Conservation (phyloP, 2,329 filamentous ascomycete species). For the Zasmidium citrigriseum region DNA sequence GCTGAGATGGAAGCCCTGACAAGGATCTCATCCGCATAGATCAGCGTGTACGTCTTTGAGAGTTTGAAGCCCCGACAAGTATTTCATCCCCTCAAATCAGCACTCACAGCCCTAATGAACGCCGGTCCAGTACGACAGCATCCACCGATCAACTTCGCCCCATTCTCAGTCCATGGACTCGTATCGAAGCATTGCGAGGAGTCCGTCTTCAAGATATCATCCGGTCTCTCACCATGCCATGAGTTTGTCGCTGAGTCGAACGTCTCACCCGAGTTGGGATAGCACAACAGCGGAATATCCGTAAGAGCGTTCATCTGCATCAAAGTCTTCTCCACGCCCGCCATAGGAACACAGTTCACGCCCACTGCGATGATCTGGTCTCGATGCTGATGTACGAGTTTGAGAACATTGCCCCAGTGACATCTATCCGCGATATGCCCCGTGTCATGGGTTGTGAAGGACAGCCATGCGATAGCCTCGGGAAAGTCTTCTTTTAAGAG, state of each 20-base stretch:
- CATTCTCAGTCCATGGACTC: slow-evolving; percentile 34
- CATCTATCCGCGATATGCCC: slow-evolving; percentile 46
- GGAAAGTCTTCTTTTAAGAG: slow-evolving; percentile 43
- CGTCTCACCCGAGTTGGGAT: slow-evolving; percentile 51
- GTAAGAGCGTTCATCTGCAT: slow-evolving; percentile 34
- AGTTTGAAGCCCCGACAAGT: background rate
- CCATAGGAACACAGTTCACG: slow-evolving; percentile 47
- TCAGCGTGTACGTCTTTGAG: background rate
- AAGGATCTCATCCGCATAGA: no score
- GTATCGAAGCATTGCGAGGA: slow-evolving; percentile 4
- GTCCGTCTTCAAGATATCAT: slow-evolving; percentile 23
- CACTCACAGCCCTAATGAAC: slow-evolving; percentile 16
- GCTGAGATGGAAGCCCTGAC: no score
- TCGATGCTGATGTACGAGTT: slow-evolving; percentile 29
- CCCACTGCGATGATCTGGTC: slow-evolving; percentile 45
- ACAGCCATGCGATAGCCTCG: slow-evolving; percentile 41
- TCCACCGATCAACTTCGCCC: slow-evolving; percentile 48
- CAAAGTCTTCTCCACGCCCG: slow-evolving; percentile 37
- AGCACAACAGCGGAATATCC: slow-evolving; percentile 37
- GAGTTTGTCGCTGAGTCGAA: slow-evolving; percentile 45
- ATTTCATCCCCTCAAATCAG: background rate
- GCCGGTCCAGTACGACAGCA: slow-evolving; percentile 49
- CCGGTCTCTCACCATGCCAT: slow-evolving; percentile 30
- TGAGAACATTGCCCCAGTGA: slow-evolving; percentile 34
- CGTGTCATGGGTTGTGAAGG: slow-evolving; percentile 42